A percentile compares a stretch with the other conserved stretches of the same genome.
Conservation (phyloP, 1,284 basidiomycete species). For the Apiotrichum porosum region DNA sequence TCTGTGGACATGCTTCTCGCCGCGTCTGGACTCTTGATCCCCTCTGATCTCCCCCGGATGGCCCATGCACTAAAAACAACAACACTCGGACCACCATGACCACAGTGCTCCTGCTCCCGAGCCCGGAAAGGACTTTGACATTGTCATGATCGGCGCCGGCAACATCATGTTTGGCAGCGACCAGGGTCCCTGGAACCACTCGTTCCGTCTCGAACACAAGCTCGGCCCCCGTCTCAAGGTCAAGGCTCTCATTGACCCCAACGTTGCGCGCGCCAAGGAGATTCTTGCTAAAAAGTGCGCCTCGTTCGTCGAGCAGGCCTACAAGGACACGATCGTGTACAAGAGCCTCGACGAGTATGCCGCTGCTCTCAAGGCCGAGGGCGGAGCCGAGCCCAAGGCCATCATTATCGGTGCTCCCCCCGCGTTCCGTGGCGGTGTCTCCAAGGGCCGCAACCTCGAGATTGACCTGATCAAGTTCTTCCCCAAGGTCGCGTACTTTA, state of each 20-base stretch:
- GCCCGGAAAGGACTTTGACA: slow-evolving; percentile 67
- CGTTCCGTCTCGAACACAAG: slow-evolving; percentile 91
- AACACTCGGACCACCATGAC: too few species aligned
- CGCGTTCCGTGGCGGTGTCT: slow-evolving; percentile 78
- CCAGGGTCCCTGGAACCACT: slow-evolving; percentile 67
- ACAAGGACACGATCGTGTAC: slow-evolving; percentile 84
- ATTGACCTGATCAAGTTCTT: slow-evolving; percentile 82
- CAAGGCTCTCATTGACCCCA: slow-evolving; percentile 88
- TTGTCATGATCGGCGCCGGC: slow-evolving; percentile 86
- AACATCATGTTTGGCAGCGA: slow-evolving; percentile 92
- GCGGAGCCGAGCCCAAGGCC: slow-evolving; percentile 55
- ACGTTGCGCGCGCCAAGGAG: slow-evolving; percentile 69
- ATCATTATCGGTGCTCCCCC: slow-evolving; percentile 90
- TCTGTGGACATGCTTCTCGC: too few species aligned
- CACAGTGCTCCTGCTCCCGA: slow-evolving; percentile 20
- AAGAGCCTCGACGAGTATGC: slow-evolving; percentile 81
- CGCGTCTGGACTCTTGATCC: too few species aligned
- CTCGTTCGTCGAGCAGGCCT: slow-evolving; percentile 91
- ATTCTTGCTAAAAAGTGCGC: slow-evolving; percentile 87
- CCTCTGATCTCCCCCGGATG: too few species aligned
- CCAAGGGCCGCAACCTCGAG: slow-evolving; percentile 81
- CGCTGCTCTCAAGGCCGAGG: slow-evolving; percentile 56
- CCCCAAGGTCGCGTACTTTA: slow-evolving; percentile 84
- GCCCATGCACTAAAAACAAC: too few species aligned
- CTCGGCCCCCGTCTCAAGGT: slow-evolving; percentile 95